Evolutionary conservation across 73 alveolate species (phyloP), one percentile per base, ranked within the genome.

Genomic region (Diophrys sp.): DNA sequence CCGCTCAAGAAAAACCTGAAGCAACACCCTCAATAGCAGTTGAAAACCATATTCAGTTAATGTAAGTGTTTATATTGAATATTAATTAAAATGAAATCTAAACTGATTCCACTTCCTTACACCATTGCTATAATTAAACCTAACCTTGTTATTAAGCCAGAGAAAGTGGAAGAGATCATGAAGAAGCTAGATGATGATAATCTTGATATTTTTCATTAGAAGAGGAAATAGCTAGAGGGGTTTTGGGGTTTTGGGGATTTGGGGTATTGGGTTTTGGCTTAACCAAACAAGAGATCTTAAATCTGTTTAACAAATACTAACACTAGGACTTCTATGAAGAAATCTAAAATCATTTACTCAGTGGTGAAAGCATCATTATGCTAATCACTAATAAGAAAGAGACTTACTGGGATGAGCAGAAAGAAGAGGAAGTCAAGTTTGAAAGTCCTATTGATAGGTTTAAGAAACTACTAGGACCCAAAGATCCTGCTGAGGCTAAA

Each of bases 401-500:
- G 31, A 54, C 85, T 34, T 53, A 54, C 26, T 89, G 79, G 57
- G 90, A 84, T 75, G 96, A 89, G 53, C 81, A 75, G 67, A 89
- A 89, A 75, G 96, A 85, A 33, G 90, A 74, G 70, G 94, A 81
- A 79, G 84, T 90, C 78, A 84, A 82, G 79, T 89, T 80, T 90
- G 95, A 84, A 78, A 93, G 89, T 76, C 98, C 99, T 23, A 93
- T 93, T 29, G 85, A 71, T 32, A 87, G 93, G 70, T 95, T 96
- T 97, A 95, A 93, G 81, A 85, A 91, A 77, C 78, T 95, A 83
- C 88, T 95, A n/a, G 99, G 99, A 32, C 88, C 93, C 69, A 90
- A 88, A 71, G 99, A 95, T 73, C 99, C 99, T 54, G 90, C 81
- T 5, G 93, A 85, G 18, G 97, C 98, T 14, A 95, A 89, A 81